Evolutionary conservation across 345 rosid species (phyloP), one percentile per base, ranked within the genome.

Genomic region (Toxicodendron radicans): DNA sequence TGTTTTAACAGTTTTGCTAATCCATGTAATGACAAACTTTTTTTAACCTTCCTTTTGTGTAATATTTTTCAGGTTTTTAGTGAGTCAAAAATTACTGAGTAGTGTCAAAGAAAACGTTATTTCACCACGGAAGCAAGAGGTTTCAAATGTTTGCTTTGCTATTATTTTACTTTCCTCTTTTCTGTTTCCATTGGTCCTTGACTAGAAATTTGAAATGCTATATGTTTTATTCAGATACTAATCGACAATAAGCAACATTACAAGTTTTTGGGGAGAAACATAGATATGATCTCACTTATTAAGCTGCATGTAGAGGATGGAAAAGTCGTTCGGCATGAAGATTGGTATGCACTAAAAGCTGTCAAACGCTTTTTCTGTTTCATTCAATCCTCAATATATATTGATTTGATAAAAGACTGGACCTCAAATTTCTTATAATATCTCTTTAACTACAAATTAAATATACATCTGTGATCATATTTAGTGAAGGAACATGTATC

Each of bases 191-290:
- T 78, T 54, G 67, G 33, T 56, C 41, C 11, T 30, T 75, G 20
- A 17, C 18, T 24, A 8, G 52, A 72, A 16, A 41, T 71, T 24
- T 80, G 69, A 64, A 33, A 24, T 54, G 68, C 21, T 52, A 0
- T 58, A 2, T 67, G 17, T 30, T 48, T 18, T 56, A 24, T 76
- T 38, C 85, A 94, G 97, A 85, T 94, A 76, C 66, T 87, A 45
- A 88, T 92, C 30, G 93, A 92, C 83, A 92, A 83, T 88, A 94
- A 94, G 75, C 98, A 92, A 78, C 88, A 87, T 49, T 92, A 92
- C 82, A 87, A 86, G 84, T 77, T 90, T 81, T 1, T 88, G 80
- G 98, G 97, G 64, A 92, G 53, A 78, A 70, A 80, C 77, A 88
- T 94, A 71, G 85, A 87, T 60, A 85, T 94, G 97, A 83, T 86